These are phyloP conservation scores for Bruguiera sexangula DNA, from an alignment of 345 rosid species.

Conservation along the genomic window DNA sequence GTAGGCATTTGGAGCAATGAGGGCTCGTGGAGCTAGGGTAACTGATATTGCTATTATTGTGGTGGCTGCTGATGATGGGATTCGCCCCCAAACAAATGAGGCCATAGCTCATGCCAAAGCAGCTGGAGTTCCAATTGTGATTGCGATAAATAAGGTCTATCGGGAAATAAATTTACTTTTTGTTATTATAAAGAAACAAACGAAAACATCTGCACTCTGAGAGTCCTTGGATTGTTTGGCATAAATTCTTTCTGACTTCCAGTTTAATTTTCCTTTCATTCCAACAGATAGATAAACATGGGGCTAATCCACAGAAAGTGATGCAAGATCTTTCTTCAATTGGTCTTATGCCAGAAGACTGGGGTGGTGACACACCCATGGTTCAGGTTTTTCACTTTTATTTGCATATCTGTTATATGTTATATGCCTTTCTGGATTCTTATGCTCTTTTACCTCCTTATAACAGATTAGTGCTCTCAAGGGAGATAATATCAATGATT, in stretches of 20 bases:
- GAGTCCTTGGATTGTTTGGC: conserved; percentile 13
- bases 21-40: conserved; percentile 98
- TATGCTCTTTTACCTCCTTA: conserved; percentile 22
- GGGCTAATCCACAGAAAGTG: conserved; percentile 91
- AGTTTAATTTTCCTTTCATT: conserved; percentile 16
- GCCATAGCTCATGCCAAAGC: conserved; percentile 99
- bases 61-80: conserved; percentile 99
- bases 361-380: conserved; percentile 98
- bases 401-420: conserved; percentile 22
- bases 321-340: conserved; percentile 98
- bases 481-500: conserved; percentile 76
- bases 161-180: conserved; percentile 10
- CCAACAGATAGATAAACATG: conserved; percentile 88
- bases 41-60: conserved; percentile 95
- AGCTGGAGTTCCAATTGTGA: conserved; percentile 89
- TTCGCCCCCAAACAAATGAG: conserved; percentile 96
- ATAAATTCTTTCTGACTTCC: conserved; percentile 13
- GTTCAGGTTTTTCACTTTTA: conserved; percentile 60
- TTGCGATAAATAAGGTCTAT: conserved; percentile 86
- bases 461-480: conserved; percentile 94
- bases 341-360: conserved; percentile 98
- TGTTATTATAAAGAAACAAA: conserved; percentile 5
- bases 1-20: conserved; percentile 99
- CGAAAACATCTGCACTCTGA: no score
- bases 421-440: conserved; percentile 23